Base-by-base conservation (phyloP, 2,329 filamentous ascomycete species). In the Elsinoe perseae region DNA sequence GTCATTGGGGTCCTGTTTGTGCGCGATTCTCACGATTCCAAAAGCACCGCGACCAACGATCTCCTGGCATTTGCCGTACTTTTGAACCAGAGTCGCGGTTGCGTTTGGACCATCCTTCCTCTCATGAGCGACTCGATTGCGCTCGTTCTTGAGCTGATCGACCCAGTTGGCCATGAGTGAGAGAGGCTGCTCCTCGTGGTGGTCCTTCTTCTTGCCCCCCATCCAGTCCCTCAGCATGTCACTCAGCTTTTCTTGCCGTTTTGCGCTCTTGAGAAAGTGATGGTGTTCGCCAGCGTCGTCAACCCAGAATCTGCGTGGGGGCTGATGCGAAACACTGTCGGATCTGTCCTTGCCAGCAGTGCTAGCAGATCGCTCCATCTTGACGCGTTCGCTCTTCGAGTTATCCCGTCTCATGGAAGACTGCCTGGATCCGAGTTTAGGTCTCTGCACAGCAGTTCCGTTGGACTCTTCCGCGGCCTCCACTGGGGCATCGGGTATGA, bases 51-150 rank as follows among this genome's bases (percentile, higher is more conserved):
- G 89, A 18, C 93, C 93, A 21, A 98, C 89, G 30, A 98, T 84
- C 70, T 98, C 93, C 68, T 97, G 92, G 69, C 93, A 97, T 74
- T 97, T 97, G 64, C 93, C 93, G 69, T 98, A 98, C 70, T 97
- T 97, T 68, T 97, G 89, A 1, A 93, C 88, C 50, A 98, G 77
- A 0, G 90, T 90, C 18, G 83, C 83, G 14, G 87, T 85, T 16
- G 85, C 79, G 66, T 86, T 87, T 5, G 86, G 81, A 0, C 86
- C 86, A 21, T 82, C 83, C 69, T 86, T 93, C 74, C 86, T 89
- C 64, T 95, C 89, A 36, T 80, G 74, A 1, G 84, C 84, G 54
- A 84, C 70, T 68, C 80, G 82, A 59, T 95, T 89, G 69, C 89
- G 90, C 70, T 96, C 91, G 63, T 82, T 86, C 69, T 90, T 89